A percentile compares a stretch with the other conserved stretches of the same genome.
Evolutionary conservation across 805 yeast species (phyloP).

Genomic region (Cyberlindnera mycetangii): DNA sequence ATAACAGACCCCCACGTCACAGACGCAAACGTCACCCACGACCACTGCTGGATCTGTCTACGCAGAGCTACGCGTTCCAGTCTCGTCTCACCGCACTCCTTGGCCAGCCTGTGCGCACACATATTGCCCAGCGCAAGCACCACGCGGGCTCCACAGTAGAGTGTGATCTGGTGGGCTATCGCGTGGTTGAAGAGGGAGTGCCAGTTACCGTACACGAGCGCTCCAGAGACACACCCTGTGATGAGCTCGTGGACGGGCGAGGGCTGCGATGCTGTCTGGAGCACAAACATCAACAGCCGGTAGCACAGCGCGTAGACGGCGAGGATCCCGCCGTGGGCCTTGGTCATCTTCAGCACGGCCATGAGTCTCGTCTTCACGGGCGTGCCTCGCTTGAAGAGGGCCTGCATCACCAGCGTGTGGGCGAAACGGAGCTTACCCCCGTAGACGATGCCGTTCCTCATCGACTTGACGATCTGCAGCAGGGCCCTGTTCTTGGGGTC

Average conservation of each 20-base stretch:
- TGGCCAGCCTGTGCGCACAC: slow-evolving; percentile 23
- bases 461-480: slow-evolving; percentile 37
- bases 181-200: slow-evolving; percentile 35
- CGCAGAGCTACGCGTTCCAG: slow-evolving; percentile 10
- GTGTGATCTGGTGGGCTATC: slow-evolving; percentile 70
- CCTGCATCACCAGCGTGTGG: slow-evolving; percentile 60
- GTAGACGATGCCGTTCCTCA: slow-evolving; percentile 46
- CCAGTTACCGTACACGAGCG: slow-evolving; percentile 38
- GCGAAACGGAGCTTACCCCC: slow-evolving; percentile 62
- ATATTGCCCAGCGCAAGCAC: slow-evolving; percentile 51
- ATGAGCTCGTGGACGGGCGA: slow-evolving; percentile 24
- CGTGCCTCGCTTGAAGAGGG: slow-evolving; percentile 38
- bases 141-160: slow-evolving; percentile 70
- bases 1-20: slow-evolving; percentile 72
- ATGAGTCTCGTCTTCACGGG: slow-evolving; percentile 40
- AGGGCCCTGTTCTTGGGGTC: slow-evolving; percentile 36
- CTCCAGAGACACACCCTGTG: slow-evolving; percentile 40
- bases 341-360: slow-evolving; percentile 49
- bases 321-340: slow-evolving; percentile 51
- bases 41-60: slow-evolving; percentile 28
- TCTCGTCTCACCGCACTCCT: slow-evolving; percentile 8
- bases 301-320: slow-evolving; percentile 56
- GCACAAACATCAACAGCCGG: slow-evolving; percentile 35
- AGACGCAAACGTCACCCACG: slow-evolving; percentile 63
- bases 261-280: slow-evolving; percentile 26